Evolutionary conservation across 2,329 filamentous ascomycete genomes (phyloP).

Genomic region (Fusarium pseudocircinatum): DNA sequence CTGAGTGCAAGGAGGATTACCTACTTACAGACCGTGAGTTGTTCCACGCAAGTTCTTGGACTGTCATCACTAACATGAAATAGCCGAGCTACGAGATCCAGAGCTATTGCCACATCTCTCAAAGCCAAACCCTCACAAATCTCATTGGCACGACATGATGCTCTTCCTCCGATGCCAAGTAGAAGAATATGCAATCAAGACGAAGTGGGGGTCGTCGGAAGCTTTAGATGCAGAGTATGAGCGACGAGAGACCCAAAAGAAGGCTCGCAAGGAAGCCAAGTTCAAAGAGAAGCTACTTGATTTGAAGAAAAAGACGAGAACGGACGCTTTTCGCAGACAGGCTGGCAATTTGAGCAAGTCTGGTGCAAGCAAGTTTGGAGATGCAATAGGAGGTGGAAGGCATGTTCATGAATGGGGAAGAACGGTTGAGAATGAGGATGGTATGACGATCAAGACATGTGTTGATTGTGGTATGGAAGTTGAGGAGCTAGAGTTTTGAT

Average conservation of each 20-base stretch:
- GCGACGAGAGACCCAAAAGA: conserved; percentile 79
- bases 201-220: conserved; percentile 91
- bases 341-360: conserved; percentile 66
- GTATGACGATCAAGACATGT: conserved; percentile 84
- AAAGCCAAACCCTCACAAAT: conserved; percentile 93
- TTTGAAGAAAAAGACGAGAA: conserved; percentile 90
- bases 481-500: conserved; percentile 73
- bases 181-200: conserved; percentile 88
- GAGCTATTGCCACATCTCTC: conserved; percentile 88
- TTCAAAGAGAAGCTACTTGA: conserved; percentile 91
- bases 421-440: conserved; percentile 73
- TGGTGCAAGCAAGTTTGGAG: conserved; percentile 74
- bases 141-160: conserved; percentile 99
- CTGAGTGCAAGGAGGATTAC: conserved; percentile 95
- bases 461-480: conserved; percentile 81
- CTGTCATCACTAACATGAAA: not conserved
- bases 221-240: conserved; percentile 90
- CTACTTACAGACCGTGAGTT: conserved; percentile 86
- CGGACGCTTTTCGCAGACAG: conserved; percentile 85
- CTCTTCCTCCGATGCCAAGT: conserved; percentile 93
- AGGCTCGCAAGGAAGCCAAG: conserved; percentile 86
- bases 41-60: not conserved
- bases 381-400: conserved; percentile 73
- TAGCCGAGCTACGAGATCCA: conserved; percentile 88
- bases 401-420: conserved; percentile 92